Percentiles rank a stretch among this genome's conserved stretches.
phyloP scores from a whole-genome alignment of 1,139 yeast species.

The Pneumocystis jirovecii region DNA sequence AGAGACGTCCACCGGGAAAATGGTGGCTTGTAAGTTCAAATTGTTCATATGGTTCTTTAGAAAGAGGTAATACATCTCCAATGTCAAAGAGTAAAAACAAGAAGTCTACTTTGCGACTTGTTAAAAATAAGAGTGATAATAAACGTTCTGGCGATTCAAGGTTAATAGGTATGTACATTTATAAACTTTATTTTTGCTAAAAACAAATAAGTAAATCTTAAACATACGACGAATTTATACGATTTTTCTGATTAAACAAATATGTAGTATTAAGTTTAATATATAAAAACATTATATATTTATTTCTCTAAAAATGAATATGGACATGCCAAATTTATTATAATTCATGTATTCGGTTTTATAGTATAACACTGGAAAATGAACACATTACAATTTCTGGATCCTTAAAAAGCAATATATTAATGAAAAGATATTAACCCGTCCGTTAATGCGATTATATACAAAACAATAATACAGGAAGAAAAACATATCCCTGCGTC shows the following conservation, averaged over 20 bases:
- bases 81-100: not conserved
- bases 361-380: not conserved
- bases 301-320: not conserved
- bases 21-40: not conserved
- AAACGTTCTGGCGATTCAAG: not conserved
- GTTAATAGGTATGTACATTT: not conserved
- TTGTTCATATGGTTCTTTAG: not conserved
- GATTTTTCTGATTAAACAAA: not conserved
- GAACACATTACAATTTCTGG: not conserved
- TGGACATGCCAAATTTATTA: not conserved
- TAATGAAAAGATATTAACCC: not conserved
- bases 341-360: not conserved
- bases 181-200: not conserved
- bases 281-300: not conserved
- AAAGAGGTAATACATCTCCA: not conserved
- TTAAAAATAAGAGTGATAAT: not conserved
- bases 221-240: not conserved
- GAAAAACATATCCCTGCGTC: not conserved
- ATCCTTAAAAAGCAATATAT: not conserved
- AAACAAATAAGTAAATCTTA: not conserved
- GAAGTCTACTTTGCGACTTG: not conserved
- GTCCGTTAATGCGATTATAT: not conserved
- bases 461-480: not conserved
- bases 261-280: not conserved
- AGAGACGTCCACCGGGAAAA: not conserved